Conservation (phyloP, 2,329 filamentous ascomycete genomes). For the Blumeria hordei region DNA sequence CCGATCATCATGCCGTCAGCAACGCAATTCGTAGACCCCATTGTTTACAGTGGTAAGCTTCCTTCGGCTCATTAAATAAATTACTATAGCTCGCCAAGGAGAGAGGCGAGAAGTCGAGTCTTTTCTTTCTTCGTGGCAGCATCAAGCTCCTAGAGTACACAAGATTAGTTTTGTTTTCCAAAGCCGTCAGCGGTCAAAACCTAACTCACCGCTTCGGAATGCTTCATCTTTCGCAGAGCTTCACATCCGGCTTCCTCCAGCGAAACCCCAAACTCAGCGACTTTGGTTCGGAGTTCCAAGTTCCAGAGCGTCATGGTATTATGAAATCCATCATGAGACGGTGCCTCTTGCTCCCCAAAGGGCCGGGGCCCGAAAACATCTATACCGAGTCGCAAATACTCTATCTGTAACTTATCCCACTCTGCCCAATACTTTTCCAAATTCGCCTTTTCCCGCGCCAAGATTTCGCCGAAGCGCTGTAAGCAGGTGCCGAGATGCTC, state of each 20-base stretch:
- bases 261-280: slow-evolving; percentile 8
- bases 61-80: too few relatives aligned
- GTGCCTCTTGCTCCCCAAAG: slow-evolving; percentile 3
- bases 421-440: slow-evolving; percentile 10
- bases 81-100: not conserved
- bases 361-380: slow-evolving; percentile 6
- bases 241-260: slow-evolving; percentile 6
- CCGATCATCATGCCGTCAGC: too few relatives aligned
- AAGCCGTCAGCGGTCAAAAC: not conserved
- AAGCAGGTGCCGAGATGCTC: not conserved
- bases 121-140: slow-evolving; percentile 5
- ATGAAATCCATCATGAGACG: slow-evolving; percentile 4
- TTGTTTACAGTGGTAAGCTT: too few relatives aligned
- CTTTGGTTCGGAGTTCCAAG: slow-evolving; percentile 5
- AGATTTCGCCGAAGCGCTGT: not conserved
- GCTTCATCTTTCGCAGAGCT: slow-evolving; percentile 8
- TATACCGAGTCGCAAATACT: slow-evolving; percentile 9
- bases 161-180: not conserved
- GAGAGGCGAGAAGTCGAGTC: slow-evolving; percentile 3
- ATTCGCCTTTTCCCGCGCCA: slow-evolving; percentile 3
- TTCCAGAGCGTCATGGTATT: slow-evolving; percentile 8
- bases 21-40: too few relatives aligned
- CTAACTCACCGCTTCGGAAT: slow-evolving; percentile 12
- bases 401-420: slow-evolving; percentile 11
- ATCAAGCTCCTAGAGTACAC: slow-evolving; percentile 5